Percentiles rank a stretch among this genome's conserved stretches.
phyloP scores from a whole-genome alignment of 2,329 filamentous ascomycete species.

The Aureobasidium sp. region DNA sequence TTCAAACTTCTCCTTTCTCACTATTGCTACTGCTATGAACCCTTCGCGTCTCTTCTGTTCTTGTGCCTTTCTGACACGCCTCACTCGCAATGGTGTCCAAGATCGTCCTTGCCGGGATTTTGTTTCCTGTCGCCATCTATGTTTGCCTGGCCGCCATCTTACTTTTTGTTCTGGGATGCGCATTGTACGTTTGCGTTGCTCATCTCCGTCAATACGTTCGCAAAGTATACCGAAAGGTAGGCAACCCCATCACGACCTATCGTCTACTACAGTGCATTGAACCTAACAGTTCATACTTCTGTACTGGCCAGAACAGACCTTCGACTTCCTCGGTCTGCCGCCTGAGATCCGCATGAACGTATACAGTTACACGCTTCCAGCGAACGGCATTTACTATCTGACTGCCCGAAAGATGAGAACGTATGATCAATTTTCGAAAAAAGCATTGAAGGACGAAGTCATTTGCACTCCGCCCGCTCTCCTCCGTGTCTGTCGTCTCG shows the following conservation, averaged over 20 bases:
- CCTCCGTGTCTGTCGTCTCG: background rate
- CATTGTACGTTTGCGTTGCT: background rate
- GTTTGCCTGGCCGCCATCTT: background rate
- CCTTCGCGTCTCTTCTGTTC: background rate
- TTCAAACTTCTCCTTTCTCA: too few relatives aligned
- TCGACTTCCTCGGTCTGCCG: background rate
- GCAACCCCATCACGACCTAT: background rate
- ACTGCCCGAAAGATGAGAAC: background rate
- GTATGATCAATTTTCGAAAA: background rate
- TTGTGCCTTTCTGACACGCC: background rate
- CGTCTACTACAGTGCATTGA: too few relatives aligned
- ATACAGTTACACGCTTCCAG: background rate
- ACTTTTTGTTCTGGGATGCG: background rate
- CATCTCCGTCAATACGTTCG: background rate
- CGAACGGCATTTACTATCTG: background rate
- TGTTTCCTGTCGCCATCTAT: background rate
- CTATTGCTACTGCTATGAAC: too few relatives aligned
- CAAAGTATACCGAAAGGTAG: background rate
- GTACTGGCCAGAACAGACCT: background rate
- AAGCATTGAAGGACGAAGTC: background rate
- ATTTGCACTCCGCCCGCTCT: background rate
- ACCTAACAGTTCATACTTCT: background rate
- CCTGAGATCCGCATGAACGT: background rate
- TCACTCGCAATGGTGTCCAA: background rate
- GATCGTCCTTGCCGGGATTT: background rate